These are phyloP conservation scores for Fusarium verrucosum DNA, from an alignment of 2,329 filamentous ascomycete species.

Conservation along the genomic window DNA sequence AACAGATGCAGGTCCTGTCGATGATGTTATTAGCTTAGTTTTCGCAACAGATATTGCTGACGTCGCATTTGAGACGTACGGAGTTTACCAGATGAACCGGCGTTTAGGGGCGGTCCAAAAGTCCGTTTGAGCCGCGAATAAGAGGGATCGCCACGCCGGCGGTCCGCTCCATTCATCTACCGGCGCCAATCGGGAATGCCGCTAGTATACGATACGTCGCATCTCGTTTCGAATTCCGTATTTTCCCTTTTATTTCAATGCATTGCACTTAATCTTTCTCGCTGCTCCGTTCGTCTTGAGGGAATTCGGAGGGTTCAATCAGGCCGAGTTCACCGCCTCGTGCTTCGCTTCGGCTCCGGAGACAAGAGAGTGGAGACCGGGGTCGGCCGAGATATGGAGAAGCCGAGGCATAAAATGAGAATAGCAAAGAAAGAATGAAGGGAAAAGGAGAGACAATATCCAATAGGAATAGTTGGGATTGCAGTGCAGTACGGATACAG, in stretches of 20 bases:
- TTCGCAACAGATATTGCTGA: neutral
- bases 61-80: neutral
- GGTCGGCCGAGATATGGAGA: neutral
- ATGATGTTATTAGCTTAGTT: neutral
- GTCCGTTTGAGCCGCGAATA: neutral
- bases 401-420: neutral
- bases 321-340: conserved; percentile 3
- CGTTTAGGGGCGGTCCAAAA: neutral
- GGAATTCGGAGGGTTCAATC: conserved; percentile 9
- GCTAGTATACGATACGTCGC: neutral
- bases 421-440: too few relatives aligned
- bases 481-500: too few relatives aligned
- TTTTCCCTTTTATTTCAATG: neutral
- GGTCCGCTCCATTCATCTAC: neutral
- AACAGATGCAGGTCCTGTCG: neutral
- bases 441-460: neutral
- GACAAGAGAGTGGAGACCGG: neutral
- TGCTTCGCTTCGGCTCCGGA: conserved; percentile 7
- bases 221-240: neutral
- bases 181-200: neutral
- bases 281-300: neutral
- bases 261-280: neutral
- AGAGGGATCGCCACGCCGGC: neutral
- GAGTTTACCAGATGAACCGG: neutral
- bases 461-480: too few relatives aligned